A percentile compares a stretch with the other conserved stretches of the same genome.
These are phyloP conservation scores for Mortierella hygrophila DNA, from an alignment of 192 early-diverging fungal species.

Conservation along the genomic window DNA sequence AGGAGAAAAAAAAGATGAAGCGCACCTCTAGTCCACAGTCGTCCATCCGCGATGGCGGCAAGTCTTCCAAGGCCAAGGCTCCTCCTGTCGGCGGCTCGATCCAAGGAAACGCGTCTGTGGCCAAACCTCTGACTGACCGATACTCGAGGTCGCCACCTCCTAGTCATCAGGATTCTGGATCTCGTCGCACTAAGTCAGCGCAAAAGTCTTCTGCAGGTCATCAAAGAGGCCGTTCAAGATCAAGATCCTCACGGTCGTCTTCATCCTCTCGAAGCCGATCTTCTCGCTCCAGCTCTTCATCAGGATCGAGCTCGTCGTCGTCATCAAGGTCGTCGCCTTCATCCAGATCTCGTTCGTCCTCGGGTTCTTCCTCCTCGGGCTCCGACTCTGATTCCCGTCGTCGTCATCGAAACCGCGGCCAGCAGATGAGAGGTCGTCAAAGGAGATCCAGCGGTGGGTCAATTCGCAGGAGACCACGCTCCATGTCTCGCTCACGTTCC, in stretches of 20 bases:
- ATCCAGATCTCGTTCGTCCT: constrained; percentile 11
- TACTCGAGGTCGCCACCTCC: not conserved
- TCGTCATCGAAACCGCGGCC: not conserved
- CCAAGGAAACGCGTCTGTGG: not conserved
- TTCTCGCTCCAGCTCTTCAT: constrained; percentile 1
- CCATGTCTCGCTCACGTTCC: constrained; percentile 14
- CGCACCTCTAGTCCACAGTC: constrained; percentile 4
- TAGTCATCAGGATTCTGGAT: not conserved
- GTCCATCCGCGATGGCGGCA: not conserved
- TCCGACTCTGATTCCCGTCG: constrained; percentile 2
- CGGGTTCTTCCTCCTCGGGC: constrained; percentile 9
- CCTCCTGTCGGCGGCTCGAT: not conserved
- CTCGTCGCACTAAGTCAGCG: not conserved
- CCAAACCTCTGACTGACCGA: not conserved
- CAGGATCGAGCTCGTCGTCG: constrained; percentile 6
- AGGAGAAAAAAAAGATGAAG: constrained; percentile 38
- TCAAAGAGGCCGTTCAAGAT: constrained; percentile 10
- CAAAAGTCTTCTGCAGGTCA: constrained; percentile 10
- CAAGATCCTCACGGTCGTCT: constrained; percentile 15
- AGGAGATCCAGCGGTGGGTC: not conserved
- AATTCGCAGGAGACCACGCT: not conserved
- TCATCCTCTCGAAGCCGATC: constrained; percentile 14
- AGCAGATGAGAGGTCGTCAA: not conserved
- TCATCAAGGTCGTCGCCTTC: not conserved
- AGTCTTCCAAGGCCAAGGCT: constrained; percentile 7